Conservation (phyloP, 139 green algal species). For the Dunaliella primolecta region DNA sequence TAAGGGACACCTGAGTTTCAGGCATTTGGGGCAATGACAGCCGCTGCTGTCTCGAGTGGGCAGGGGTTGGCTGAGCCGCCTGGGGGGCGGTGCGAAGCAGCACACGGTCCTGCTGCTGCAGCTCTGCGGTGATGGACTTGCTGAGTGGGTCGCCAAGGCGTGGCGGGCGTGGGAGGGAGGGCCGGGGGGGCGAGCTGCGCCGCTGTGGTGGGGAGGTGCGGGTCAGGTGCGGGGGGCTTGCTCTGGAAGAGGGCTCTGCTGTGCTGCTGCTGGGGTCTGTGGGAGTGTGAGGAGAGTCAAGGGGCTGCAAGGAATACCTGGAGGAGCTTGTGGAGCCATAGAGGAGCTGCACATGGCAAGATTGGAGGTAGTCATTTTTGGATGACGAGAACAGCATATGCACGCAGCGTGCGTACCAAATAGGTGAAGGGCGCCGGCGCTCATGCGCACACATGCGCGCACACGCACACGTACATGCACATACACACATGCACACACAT, state of each 20-base stretch:
- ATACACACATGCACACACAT: neutral
- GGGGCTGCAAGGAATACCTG: neutral
- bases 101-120: neutral
- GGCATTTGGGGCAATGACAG: no score
- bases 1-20: no score
- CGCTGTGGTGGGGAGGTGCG: neutral
- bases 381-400: no score
- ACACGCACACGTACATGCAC: neutral
- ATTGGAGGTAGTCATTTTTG: no score
- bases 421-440: no score
- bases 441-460: neutral
- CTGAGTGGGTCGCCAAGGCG: neutral
- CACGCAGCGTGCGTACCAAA: no score
- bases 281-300: no score
- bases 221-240: neutral
- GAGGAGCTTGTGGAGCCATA: neutral
- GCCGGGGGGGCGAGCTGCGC: neutral
- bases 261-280: neutral
- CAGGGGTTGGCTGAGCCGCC: no score
- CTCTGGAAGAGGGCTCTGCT: neutral
- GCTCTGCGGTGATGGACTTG: neutral
- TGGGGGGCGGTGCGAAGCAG: no score
- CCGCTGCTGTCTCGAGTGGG: no score
- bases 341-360: neutral
- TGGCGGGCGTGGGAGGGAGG: neutral